Base-by-base conservation (phyloP, 2,329 filamentous ascomycete genomes). In the Akanthomyces muscarius region DNA sequence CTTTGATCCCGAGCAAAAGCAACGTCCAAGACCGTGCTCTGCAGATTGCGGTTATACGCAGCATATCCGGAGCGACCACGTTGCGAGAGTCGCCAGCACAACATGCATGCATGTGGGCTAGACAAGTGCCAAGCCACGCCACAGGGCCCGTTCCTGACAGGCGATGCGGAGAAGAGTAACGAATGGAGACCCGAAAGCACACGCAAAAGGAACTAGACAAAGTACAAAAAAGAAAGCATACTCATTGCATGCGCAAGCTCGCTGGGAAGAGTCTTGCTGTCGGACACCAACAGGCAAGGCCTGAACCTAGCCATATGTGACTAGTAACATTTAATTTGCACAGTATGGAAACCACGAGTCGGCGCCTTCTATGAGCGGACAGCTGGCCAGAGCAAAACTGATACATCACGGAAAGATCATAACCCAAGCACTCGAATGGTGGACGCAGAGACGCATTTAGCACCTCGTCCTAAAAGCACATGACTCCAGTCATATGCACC, bases 101-200 rank as follows among this genome's bases (percentile, higher is more conserved):
- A 51, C 33, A 60, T 60, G 57, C 57, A 11, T 36, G 33, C 33
- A 52, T 60, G 57, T 36, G 30, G 21, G 36, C 38, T 23, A 51
- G 33, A 44, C 47, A 44, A 11, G 25, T 41, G 57, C 25, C 36
- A 13, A 30, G 23, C 47, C 36, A 14, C 36, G n/a, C 54, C 54
- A 25, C 42, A 21, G 21, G 42, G 53, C 23, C 53, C 23, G 25
- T 56, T 33, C 53, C 38, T 56, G 53, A 21, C 41, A 23, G 25
- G 25, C 18, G 16, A 13, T 13, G 36, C 36, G 18, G 1, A 14
- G 21, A 13, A 47, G 21, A 21, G 4, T 8, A 25, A 14, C 21
- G n/a, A 47, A 25, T 8, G 33, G 33, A 25, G n/a, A 16, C 11
- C 23, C 38, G 18, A 28, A 13, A 5, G 25, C 13, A 30, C 23